Percentiles rank a stretch among this genome's conserved stretches.
Evolutionary conservation across 306 rosid species (phyloP).

Genomic region (Inga leiocalycina): DNA sequence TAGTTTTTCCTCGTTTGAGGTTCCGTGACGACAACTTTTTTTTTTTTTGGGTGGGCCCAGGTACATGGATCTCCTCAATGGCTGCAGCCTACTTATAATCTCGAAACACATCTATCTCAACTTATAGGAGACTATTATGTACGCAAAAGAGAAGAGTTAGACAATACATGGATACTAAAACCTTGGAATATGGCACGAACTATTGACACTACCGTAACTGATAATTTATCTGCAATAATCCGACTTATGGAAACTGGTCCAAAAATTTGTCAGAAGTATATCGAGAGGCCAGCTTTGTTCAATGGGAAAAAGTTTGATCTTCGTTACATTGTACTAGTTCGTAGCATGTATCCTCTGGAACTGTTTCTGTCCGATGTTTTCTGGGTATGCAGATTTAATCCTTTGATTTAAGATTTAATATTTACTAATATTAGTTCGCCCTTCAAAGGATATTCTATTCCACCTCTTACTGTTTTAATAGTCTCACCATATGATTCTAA

Average conservation of each 20-base stretch:
- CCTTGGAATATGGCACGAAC: constrained; percentile 99
- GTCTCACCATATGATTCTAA: constrained; percentile 24
- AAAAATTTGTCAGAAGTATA: constrained; percentile 95
- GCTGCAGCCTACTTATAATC: constrained; percentile 96
- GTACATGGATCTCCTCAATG: constrained; percentile 85
- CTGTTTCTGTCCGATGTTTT: constrained; percentile 79
- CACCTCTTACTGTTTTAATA: background rate
- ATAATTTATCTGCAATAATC: constrained; percentile 74
- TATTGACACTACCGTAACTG: constrained; percentile 89
- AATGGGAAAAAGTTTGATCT: constrained; percentile 88
- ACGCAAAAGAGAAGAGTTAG: constrained; percentile 69
- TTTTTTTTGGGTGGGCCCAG: constrained; percentile 39
- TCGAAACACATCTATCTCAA: constrained; percentile 77
- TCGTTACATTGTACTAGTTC: constrained; percentile 82
- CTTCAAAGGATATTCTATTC: background rate
- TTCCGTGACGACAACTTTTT: background rate
- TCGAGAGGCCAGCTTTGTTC: constrained; percentile 87
- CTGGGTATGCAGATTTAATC: constrained; percentile 71
- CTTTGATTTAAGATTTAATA: background rate
- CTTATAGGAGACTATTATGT: constrained; percentile 79
- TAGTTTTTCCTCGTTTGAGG: constrained; percentile 5
- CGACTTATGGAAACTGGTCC: constrained; percentile 98
- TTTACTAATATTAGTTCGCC: background rate
- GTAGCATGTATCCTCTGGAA: constrained; percentile 82
- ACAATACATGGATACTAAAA: constrained; percentile 90